These are phyloP conservation scores for Ramalina peruviana DNA, from an alignment of 495 filamentous ascomycete genomes.

Conservation along the genomic window DNA sequence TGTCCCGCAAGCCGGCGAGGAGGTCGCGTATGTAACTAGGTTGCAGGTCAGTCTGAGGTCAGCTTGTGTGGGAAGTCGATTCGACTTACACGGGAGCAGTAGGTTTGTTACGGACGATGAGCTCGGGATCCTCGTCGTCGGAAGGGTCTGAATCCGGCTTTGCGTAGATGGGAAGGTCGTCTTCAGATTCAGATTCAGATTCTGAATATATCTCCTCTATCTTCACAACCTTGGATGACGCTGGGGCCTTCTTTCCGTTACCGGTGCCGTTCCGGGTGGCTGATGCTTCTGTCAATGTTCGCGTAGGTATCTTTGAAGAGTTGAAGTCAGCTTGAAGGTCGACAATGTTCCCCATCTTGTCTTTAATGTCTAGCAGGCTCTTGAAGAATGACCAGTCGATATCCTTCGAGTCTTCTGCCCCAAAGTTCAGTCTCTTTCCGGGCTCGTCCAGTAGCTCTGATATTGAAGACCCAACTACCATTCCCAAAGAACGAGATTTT, in stretches of 20 bases:
- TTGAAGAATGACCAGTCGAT: constrained; percentile 70
- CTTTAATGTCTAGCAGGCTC: constrained; percentile 44
- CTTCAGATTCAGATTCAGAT: constrained; percentile 37
- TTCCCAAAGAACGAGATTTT: constrained; percentile 70
- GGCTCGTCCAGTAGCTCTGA: constrained; percentile 68
- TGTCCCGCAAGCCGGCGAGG: constrained; percentile 60
- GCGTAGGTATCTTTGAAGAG: not conserved
- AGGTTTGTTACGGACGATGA: constrained; percentile 68
- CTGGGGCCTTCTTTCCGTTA: not conserved
- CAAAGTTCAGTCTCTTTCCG: constrained; percentile 63
- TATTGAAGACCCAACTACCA: constrained; percentile 72
- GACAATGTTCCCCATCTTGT: constrained; percentile 47
- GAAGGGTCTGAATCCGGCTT: constrained; percentile 92
- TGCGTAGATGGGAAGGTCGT: constrained; percentile 66
- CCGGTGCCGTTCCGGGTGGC: not conserved
- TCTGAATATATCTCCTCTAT: constrained; percentile 50
- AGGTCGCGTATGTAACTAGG: constrained; percentile 73
- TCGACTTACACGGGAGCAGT: constrained; percentile 61
- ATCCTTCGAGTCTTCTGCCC: constrained; percentile 61
- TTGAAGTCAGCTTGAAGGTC: constrained; percentile 21
- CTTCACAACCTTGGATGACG: constrained; percentile 38
- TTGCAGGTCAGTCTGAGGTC: constrained; percentile 12
- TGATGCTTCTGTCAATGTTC: not conserved
- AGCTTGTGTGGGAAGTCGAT: not conserved
- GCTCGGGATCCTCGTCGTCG: constrained; percentile 79